These are phyloP conservation scores for Orbilia quercus DNA, from an alignment of 2,329 filamentous ascomycete species.

Conservation along the genomic window DNA sequence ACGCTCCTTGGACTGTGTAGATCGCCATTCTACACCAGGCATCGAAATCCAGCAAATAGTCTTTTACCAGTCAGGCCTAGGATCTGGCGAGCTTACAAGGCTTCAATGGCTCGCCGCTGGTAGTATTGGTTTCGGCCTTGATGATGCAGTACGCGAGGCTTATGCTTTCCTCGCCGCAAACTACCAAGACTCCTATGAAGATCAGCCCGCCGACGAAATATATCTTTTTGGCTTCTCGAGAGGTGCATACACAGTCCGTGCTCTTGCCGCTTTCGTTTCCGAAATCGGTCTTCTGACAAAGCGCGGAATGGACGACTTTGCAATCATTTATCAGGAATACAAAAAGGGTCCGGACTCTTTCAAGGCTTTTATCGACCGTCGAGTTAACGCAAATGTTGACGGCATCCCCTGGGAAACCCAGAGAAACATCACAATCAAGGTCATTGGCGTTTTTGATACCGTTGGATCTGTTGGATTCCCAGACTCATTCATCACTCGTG, in stretches of 20 bases:
- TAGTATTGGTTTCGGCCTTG: constrained; percentile 60
- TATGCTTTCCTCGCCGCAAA: constrained; percentile 64
- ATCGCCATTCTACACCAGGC: constrained; percentile 64
- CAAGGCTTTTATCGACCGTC: constrained; percentile 28
- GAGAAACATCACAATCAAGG: constrained; percentile 52
- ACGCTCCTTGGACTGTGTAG: constrained; percentile 56
- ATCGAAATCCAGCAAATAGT: constrained; percentile 65
- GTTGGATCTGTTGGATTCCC: constrained; percentile 62
- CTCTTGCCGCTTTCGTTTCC: constrained; percentile 60
- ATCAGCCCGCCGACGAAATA: constrained; percentile 63
- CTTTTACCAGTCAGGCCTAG: constrained; percentile 63
- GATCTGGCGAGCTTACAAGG: constrained; percentile 59
- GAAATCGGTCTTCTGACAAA: constrained; percentile 58
- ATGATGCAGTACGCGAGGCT: constrained; percentile 62
- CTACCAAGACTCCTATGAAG: constrained; percentile 58
- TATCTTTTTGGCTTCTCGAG: constrained; percentile 63
- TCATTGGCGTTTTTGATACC: constrained; percentile 67
- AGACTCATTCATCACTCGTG: constrained; percentile 53
- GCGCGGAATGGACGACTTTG: constrained; percentile 69
- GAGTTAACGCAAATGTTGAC: constrained; percentile 34
- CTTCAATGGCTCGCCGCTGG: constrained; percentile 59
- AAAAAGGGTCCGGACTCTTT: constrained; percentile 52
- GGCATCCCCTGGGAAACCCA: constrained; percentile 53
- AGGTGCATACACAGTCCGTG: constrained; percentile 63
- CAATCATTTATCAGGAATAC: constrained; percentile 68